Percentiles rank a stretch among this genome's conserved stretches.
Evolutionary conservation across 441 rosid genomes (phyloP).

Genomic region (Kokia cookei): DNA sequence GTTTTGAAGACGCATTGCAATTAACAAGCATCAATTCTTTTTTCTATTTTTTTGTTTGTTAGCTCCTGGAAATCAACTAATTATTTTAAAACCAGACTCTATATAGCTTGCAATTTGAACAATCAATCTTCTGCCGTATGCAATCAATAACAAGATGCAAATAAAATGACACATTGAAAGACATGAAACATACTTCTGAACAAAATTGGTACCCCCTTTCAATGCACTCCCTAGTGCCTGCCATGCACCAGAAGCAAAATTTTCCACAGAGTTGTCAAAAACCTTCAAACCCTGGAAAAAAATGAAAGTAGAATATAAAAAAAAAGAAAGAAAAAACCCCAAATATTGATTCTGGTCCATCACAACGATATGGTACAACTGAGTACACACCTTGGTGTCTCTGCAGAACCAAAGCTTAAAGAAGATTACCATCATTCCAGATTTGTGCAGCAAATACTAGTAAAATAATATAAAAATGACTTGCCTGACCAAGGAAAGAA

Average conservation of each 20-base stretch:
- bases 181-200: conserved; percentile 63
- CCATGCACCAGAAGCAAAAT: conserved; percentile 95
- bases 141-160: neutral
- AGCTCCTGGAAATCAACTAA: neutral
- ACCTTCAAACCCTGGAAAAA: conserved; percentile 63
- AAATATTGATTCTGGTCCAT: neutral
- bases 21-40: neutral
- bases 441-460: neutral
- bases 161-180: neutral
- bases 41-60: neutral
- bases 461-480: conserved; percentile 15
- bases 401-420: neutral
- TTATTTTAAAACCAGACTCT: neutral
- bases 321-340: neutral
- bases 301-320: neutral
- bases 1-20: neutral
- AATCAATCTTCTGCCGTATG: neutral
- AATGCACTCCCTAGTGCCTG: conserved; percentile 78
- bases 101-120: neutral
- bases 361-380: neutral
- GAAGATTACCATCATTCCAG: neutral
- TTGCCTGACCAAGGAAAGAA: conserved; percentile 84
- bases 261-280: conserved; percentile 86
- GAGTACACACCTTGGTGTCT: neutral
- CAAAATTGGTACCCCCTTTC: conserved; percentile 64